Evolutionary conservation across 306 rosid genomes (phyloP).

Genomic region (Vigna reflexopilosa): DNA sequence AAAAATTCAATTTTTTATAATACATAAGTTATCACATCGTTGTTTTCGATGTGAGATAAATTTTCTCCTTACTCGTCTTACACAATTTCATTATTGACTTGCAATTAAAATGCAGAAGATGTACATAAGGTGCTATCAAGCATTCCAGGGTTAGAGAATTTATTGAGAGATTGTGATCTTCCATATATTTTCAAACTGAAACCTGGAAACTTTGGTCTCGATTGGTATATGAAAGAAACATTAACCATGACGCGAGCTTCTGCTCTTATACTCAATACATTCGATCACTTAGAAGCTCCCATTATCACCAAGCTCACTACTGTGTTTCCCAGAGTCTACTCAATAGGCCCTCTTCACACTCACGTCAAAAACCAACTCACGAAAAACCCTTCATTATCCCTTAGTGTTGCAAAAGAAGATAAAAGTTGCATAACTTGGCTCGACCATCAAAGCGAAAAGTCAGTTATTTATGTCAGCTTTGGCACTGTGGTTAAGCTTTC

Average conservation of each 20-base stretch:
- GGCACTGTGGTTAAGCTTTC: conserved; percentile 30
- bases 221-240: conserved; percentile 39
- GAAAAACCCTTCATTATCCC: not conserved
- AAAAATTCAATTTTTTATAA: too few relatives aligned
- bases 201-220: not conserved
- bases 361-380: not conserved
- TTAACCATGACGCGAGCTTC: conserved; percentile 25
- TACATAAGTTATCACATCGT: too few relatives aligned
- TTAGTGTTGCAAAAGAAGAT: conserved; percentile 14
- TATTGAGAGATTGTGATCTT: conserved; percentile 32
- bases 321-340: conserved; percentile 33
- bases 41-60: too few relatives aligned
- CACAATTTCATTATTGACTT: not conserved
- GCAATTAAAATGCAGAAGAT: conserved; percentile 15
- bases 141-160: conserved; percentile 32
- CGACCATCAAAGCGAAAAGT: conserved; percentile 19
- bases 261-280: conserved; percentile 37
- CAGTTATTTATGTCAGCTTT: conserved; percentile 43
- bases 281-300: conserved; percentile 38
- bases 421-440: conserved; percentile 44
- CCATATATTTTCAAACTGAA: not conserved
- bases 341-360: conserved; percentile 36
- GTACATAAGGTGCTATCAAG: conserved; percentile 23
- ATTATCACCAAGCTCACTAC: conserved; percentile 31
- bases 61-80: too few relatives aligned